A percentile compares a stretch with the other conserved stretches of the same genome.
These are phyloP conservation scores for Monosporascus sp. DNA, from an alignment of 2,329 filamentous ascomycete species.

Conservation along the genomic window DNA sequence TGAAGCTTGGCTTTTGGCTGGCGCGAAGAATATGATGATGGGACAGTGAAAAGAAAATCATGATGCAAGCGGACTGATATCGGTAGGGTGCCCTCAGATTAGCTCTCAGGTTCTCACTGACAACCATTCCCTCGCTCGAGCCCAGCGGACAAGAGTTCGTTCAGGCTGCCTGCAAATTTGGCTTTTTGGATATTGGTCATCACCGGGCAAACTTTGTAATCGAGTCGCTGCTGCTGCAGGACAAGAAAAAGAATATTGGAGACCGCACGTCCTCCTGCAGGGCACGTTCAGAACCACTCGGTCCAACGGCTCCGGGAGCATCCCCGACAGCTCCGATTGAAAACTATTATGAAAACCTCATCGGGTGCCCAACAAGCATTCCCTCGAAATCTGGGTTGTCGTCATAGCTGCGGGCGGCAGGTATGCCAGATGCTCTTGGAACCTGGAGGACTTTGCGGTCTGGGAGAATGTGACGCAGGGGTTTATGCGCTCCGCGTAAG, in stretches of 20 bases:
- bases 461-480: constrained; percentile 6
- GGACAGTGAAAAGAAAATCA: background rate
- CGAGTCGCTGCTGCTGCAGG: constrained; percentile 14
- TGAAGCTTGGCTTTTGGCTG: too few relatives aligned
- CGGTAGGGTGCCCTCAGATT: constrained; percentile 43
- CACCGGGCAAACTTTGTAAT: constrained; percentile 35
- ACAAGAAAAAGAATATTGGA: constrained; percentile 7
- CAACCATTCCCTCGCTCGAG: constrained; percentile 32
- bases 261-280: constrained; percentile 6
- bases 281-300: constrained; percentile 4
- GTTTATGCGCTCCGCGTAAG: constrained; percentile 1
- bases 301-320: constrained; percentile 13
- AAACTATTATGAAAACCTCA: constrained; percentile 39
- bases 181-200: constrained; percentile 53
- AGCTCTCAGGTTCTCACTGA: constrained; percentile 52
- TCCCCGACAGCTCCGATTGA: constrained; percentile 46
- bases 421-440: constrained; percentile 8
- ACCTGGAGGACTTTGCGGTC: constrained; percentile 6
- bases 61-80: background rate
- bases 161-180: constrained; percentile 51
- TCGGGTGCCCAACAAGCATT: constrained; percentile 14
- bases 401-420: constrained; percentile 22
- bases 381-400: constrained; percentile 17
- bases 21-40: background rate
- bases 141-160: constrained; percentile 10